These are phyloP conservation scores for Pyrenophora seminiperda DNA, from an alignment of 2,329 filamentous ascomycete genomes.

Conservation along the genomic window DNA sequence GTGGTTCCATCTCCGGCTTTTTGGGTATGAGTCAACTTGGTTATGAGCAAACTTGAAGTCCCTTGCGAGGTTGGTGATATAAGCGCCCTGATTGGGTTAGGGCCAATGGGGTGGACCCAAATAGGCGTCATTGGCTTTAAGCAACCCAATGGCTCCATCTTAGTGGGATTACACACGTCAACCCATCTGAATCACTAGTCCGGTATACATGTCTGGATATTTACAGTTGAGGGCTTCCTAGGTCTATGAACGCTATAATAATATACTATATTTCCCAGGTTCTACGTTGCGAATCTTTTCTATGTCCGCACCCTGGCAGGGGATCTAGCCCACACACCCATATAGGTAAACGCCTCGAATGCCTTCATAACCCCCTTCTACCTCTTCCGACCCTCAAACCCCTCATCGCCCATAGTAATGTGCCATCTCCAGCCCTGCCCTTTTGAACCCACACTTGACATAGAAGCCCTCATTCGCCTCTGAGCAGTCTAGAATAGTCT, in stretches of 20 bases:
- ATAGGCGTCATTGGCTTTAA: no score
- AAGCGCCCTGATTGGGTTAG: no score
- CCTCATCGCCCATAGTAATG: constrained; percentile 72
- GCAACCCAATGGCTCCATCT: no score
- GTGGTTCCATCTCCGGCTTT: background rate
- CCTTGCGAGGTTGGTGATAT: background rate
- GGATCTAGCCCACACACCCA: no score
- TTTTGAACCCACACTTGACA: constrained; percentile 93
- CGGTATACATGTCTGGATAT: no score
- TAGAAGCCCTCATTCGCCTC: constrained; percentile 98
- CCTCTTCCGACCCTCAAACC: background rate
- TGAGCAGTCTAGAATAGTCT: constrained; percentile 94
- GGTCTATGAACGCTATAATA: no score
- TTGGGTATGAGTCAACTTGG: background rate
- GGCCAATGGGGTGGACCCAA: no score
- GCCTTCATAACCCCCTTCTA: background rate
- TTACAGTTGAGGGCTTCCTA: no score
- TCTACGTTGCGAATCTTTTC: background rate
- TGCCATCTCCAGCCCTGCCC: constrained; percentile 93
- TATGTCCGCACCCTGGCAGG: constrained; percentile 1
- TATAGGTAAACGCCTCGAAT: constrained; percentile 7
- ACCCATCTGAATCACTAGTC: no score
- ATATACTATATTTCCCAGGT: no score
- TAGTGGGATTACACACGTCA: no score
- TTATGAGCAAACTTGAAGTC: no score